Base-by-base conservation (phyloP, 495 filamentous ascomycete genomes). In the Xylaria longipes region DNA sequence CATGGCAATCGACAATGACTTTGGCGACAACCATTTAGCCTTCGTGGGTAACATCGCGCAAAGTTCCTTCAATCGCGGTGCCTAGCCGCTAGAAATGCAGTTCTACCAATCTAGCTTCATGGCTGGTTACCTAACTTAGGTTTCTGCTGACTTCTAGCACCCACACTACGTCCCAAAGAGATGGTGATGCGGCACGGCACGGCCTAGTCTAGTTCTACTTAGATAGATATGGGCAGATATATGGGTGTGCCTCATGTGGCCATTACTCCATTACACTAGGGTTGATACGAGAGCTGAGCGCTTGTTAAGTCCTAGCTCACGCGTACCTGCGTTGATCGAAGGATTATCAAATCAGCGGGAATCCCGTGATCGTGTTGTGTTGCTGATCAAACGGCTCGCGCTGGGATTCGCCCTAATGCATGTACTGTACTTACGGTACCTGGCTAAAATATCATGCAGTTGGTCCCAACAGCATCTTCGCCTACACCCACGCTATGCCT, bases 271-370 rank as follows among this genome's bases (percentile, higher is more conserved):
- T 56, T 56, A 31, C 39, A 37, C 57, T 37, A 37, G 57, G 57
- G 11, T 60, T 8, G 57, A 63, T 27, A 43, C 37, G 60, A 52
- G 45, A 66, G 63, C 43, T 66, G 63, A 22, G 20, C 8, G 9
- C 45, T 35, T 29, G 20, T 33, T 39, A 15, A 20, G 48, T 67
- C 65, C 65, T 54, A 35, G 17, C 33, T n/a, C 33, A 39, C 56
- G 43, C 58, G 68, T 70, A 70, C 68, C 68, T 70, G 68, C 68
- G 68, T 70, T 63, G 35, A 56, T 64, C 33, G 43, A 62, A 27
- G 33, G 68, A 64, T 33, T 48, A 45, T n/a, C 27, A 48, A 60
- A 68, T 46, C 37, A 58, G 17, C 27, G 20, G 20, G 12, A 41
- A 52, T 64, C 68, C 58, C 68, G 58, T 64, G 68, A 70, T 70